Conservation (phyloP, 495 filamentous ascomycete genomes). For the Tuber aestivum region DNA sequence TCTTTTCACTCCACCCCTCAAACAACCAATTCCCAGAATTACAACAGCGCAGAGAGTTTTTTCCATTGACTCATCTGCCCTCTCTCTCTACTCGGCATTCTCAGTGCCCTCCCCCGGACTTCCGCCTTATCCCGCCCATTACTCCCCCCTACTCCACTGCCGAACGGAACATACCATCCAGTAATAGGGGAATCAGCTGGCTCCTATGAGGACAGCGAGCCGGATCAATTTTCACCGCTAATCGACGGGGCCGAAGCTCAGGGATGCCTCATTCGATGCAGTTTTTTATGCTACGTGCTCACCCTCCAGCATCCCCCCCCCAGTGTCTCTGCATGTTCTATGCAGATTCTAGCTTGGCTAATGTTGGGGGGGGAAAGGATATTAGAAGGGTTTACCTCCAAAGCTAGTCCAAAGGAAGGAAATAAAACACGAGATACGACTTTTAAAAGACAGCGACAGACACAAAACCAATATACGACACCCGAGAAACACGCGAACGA, state of each 20-base stretch:
- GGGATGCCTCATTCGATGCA: not conserved
- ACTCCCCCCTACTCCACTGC: not conserved
- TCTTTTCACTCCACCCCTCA: not conserved
- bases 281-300: not conserved
- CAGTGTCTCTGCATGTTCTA: not conserved
- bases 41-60: not conserved
- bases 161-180: slow-evolving; percentile 1
- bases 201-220: not conserved
- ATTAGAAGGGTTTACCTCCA: not conserved
- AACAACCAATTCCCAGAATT: not conserved
- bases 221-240: not conserved
- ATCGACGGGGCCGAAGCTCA: not conserved
- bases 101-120: not conserved
- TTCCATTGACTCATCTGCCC: not conserved
- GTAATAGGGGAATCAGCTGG: not conserved
- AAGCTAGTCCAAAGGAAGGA: not conserved
- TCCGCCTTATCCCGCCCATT: not conserved
- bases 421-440: not conserved
- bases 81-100: not conserved
- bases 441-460: not conserved
- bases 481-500: not conserved
- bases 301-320: not conserved
- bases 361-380: not conserved
- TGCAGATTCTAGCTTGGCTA: not conserved
- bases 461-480: not conserved